These are phyloP conservation scores for Taiwanofungus camphoratus DNA, from an alignment of 1,284 basidiomycete species.

Conservation along the genomic window DNA sequence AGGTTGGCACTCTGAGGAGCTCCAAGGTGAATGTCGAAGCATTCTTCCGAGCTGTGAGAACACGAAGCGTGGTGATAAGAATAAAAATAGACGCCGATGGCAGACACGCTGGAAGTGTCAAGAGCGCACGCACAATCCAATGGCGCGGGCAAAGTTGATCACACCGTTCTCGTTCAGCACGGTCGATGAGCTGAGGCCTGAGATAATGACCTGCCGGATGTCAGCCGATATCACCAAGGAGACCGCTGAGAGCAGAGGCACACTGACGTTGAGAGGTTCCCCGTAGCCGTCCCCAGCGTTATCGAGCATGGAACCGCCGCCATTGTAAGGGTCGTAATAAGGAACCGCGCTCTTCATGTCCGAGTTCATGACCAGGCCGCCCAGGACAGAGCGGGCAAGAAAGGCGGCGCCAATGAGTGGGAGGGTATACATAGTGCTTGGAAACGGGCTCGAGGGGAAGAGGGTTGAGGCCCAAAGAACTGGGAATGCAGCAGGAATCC, in stretches of 20 bases:
- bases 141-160: constrained; percentile 50
- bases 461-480: background rate
- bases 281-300: constrained; percentile 44
- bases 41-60: constrained; percentile 56
- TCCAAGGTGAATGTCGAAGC: constrained; percentile 63
- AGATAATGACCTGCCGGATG: constrained; percentile 53
- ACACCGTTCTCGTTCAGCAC: constrained; percentile 64
- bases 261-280: constrained; percentile 63
- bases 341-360: constrained; percentile 16
- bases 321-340: constrained; percentile 38
- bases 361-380: background rate
- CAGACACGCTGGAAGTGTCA: background rate
- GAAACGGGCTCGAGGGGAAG: background rate
- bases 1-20: constrained; percentile 61
- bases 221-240: constrained; percentile 26
- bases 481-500: background rate
- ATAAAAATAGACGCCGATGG: no score
- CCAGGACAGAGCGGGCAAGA: background rate
- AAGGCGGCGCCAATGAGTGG: constrained; percentile 1
- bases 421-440: constrained; percentile 1
- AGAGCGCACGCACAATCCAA: constrained; percentile 46
- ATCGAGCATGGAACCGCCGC: constrained; percentile 51
- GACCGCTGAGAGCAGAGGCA: constrained; percentile 13
- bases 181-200: constrained; percentile 58
- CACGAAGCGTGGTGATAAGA: no score